phyloP scores from a whole-genome alignment of 176 grass and related monocot genomes.

The Puccinellia tenuiflora region DNA sequence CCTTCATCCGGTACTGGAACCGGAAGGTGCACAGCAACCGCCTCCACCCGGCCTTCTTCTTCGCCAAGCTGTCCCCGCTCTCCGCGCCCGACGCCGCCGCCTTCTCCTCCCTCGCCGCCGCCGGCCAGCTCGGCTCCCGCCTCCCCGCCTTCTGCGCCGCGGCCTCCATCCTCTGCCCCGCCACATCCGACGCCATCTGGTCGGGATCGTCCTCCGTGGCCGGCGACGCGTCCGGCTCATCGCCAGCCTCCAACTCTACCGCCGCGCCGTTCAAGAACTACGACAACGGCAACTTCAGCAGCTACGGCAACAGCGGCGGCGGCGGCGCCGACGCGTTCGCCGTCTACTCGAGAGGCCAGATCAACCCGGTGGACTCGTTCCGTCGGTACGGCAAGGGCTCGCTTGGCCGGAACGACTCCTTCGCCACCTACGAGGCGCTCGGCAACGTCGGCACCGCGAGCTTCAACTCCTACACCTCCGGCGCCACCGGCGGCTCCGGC shows the following conservation, averaged over 20 bases:
- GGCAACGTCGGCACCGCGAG: slow-evolving; percentile 6
- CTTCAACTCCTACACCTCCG: slow-evolving; percentile 5
- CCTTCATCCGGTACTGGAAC: slow-evolving; percentile 12
- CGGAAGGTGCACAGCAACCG: slow-evolving; percentile 12
- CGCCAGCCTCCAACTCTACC: background rate
- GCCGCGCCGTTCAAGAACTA: background rate
- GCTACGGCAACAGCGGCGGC: slow-evolving; percentile 14
- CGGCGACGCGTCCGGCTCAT: background rate
- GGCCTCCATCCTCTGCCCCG: background rate
- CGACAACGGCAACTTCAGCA: slow-evolving; percentile 14
- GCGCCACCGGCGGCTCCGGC: background rate
- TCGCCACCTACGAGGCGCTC: background rate
- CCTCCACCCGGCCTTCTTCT: slow-evolving; percentile 12
- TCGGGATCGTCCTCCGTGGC: background rate
- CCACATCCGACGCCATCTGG: background rate
- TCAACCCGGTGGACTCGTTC: slow-evolving; percentile 1
- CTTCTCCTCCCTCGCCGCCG: background rate
- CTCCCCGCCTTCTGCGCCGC: background rate
- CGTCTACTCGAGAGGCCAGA: background rate
- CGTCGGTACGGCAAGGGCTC: slow-evolving; percentile 2
- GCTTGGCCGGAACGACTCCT: background rate
- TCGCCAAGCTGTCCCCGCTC: slow-evolving; percentile 5
- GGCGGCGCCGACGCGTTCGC: slow-evolving; percentile 1
- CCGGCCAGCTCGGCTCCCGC: slow-evolving; percentile 2
- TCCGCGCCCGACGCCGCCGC: background rate